Conservation (phyloP, 106 monocot genomes). For the Acorus gramineus region DNA sequence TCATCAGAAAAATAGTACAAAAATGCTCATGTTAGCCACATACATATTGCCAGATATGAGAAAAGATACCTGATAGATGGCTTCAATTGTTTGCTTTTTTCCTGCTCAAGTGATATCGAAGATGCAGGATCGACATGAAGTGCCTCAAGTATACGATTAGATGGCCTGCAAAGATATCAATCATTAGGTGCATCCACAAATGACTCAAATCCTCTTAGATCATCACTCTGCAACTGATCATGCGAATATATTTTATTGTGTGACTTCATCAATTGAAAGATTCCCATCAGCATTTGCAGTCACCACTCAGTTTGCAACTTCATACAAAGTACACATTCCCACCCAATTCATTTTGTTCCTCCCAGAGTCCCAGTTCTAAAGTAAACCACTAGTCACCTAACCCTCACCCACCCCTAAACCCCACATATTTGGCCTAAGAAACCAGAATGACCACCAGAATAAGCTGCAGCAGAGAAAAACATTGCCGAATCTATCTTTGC, state of each 20-base stretch:
- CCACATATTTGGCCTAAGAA: slow-evolving; percentile 20
- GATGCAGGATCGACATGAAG: slow-evolving; percentile 96
- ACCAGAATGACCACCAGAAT: slow-evolving; percentile 42
- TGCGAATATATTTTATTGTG: slow-evolving; percentile 7
- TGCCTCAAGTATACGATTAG: slow-evolving; percentile 82
- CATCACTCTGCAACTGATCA: slow-evolving; percentile 7
- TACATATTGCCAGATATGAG: too few species aligned
- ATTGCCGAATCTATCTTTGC: slow-evolving; percentile 80
- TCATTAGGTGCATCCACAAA: slow-evolving; percentile 16
- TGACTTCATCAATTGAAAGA: background rate
- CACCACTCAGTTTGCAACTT: background rate
- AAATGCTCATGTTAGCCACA: too few species aligned
- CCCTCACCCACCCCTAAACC: slow-evolving; percentile 22
- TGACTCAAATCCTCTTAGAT: background rate
- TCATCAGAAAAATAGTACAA: too few species aligned
- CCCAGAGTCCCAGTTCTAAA: background rate
- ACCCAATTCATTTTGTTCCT: background rate
- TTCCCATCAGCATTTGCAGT: background rate
- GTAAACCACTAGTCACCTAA: slow-evolving; percentile 6
- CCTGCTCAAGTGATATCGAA: slow-evolving; percentile 66
- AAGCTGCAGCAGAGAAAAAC: slow-evolving; percentile 67
- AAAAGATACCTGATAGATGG: slow-evolving; percentile 49
- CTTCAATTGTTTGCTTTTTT: slow-evolving; percentile 58
- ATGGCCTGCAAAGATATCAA: slow-evolving; percentile 45
- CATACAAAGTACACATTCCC: background rate